Conservation (phyloP, 257 asterid species). For the Rubia yunnanensis region DNA sequence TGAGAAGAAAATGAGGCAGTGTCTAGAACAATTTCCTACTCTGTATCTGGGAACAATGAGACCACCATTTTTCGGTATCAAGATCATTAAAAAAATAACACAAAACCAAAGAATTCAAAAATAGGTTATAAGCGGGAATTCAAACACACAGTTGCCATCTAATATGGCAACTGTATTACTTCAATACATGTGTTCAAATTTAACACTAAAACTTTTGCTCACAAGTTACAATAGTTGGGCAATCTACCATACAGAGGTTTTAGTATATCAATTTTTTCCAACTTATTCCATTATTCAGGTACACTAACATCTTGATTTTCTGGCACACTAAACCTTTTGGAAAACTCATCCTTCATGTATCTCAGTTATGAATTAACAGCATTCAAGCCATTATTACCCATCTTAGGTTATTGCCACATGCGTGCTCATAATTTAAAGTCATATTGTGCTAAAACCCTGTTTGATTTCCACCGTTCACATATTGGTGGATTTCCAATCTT, state of each 20-base stretch:
- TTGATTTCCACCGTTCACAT: neutral
- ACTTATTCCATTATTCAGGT: neutral
- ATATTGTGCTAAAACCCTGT: neutral
- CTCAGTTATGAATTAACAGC: neutral
- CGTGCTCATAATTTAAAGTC: neutral
- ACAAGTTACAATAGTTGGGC: neutral
- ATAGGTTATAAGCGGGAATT: neutral
- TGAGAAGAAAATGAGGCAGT: neutral
- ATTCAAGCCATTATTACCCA: neutral
- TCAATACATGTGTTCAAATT: neutral
- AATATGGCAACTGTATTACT: neutral
- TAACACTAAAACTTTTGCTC: neutral
- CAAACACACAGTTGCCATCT: neutral
- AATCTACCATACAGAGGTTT: neutral
- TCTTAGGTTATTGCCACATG: neutral
- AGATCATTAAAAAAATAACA: neutral
- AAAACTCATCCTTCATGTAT: neutral
- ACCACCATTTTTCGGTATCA: neutral
- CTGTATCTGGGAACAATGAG: neutral
- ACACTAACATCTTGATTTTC: neutral
- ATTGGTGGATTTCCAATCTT: neutral
- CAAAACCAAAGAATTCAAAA: neutral
- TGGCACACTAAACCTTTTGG: neutral
- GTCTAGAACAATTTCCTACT: neutral
- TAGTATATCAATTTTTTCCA: neutral